Conservation (phyloP, 345 rosid genomes). For the Barbarea vulgaris region DNA sequence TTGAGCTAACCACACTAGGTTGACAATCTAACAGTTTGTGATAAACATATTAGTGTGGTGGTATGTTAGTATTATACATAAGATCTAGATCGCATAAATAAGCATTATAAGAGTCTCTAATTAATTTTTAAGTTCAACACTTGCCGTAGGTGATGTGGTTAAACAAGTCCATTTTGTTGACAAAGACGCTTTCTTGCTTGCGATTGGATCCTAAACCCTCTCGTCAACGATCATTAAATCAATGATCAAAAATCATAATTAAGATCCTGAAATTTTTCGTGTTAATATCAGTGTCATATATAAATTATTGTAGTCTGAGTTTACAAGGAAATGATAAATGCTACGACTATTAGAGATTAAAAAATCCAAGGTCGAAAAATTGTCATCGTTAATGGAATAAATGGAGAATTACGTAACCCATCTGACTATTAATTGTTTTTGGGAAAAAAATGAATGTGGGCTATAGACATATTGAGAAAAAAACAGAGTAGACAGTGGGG, state of each 20-base stretch:
- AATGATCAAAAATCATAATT: conserved; percentile 29
- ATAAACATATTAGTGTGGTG: not conserved
- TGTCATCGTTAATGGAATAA: not conserved
- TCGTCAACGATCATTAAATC: conserved; percentile 38
- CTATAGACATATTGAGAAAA: not conserved
- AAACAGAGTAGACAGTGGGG: not conserved
- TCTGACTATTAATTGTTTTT: not conserved
- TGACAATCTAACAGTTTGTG: conserved; percentile 22
- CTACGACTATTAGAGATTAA: not conserved
- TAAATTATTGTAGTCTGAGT: conserved; percentile 5
- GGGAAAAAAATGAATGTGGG: not conserved
- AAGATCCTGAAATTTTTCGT: conserved; percentile 6
- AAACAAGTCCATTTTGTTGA: conserved; percentile 24
- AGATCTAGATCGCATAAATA: conserved; percentile 40
- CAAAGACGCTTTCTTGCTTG: conserved; percentile 20
- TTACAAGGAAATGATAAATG: not conserved
- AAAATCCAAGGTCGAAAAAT: not conserved
- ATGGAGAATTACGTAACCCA: conserved; percentile 1
- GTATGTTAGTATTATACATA: not conserved
- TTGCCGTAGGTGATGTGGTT: conserved; percentile 19
- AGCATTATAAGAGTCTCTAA: conserved; percentile 30
- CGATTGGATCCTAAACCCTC: conserved; percentile 26
- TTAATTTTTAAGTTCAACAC: not conserved
- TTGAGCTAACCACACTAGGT: conserved; percentile 21
- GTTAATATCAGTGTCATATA: conserved; percentile 10